These are phyloP conservation scores for Phytophthora cactorum DNA, from an alignment of 352 stramenopile species.

Conservation along the genomic window DNA sequence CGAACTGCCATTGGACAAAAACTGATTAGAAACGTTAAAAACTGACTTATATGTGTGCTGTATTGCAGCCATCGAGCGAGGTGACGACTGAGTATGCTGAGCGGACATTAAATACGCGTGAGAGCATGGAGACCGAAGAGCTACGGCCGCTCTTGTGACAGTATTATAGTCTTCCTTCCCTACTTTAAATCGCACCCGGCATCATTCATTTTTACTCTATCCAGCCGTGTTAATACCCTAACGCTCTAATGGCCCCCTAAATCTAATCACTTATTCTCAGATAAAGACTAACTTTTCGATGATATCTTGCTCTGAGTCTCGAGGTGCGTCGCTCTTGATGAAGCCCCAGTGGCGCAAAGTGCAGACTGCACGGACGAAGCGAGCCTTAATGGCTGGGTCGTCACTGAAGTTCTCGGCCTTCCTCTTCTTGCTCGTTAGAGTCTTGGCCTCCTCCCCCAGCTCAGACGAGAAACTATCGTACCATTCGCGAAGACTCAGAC, in stretches of 20 bases:
- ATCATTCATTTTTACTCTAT: conserved; percentile 20
- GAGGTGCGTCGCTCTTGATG: conserved; percentile 48
- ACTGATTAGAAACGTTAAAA: not conserved
- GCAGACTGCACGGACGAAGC: conserved; percentile 72
- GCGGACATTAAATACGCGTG: conserved; percentile 13
- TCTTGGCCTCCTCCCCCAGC: conserved; percentile 18
- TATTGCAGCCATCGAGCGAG: conserved; percentile 78
- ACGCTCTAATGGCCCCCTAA: not conserved
- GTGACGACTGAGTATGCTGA: conserved; percentile 57
- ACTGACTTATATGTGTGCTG: conserved; percentile 4
- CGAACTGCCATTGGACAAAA: conserved; percentile 13
- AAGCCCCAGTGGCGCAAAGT: conserved; percentile 81
- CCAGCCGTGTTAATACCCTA: not conserved
- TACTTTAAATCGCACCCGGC: conserved; percentile 47
- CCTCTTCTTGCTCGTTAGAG: conserved; percentile 22
- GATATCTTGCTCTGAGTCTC: conserved; percentile 54
- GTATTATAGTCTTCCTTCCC: conserved; percentile 49
- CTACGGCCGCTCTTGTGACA: conserved; percentile 39
- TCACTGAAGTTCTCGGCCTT: conserved; percentile 17
- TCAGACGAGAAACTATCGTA: conserved; percentile 64
- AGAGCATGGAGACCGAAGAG: conserved; percentile 35
- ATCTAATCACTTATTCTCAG: conserved; percentile 23
- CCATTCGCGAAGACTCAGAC: conserved; percentile 72
- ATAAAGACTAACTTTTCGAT: conserved; percentile 88
- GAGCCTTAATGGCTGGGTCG: conserved; percentile 54